Base-by-base conservation (phyloP, 108 stramenopile species). In the Fistulifera solaris region DNA sequence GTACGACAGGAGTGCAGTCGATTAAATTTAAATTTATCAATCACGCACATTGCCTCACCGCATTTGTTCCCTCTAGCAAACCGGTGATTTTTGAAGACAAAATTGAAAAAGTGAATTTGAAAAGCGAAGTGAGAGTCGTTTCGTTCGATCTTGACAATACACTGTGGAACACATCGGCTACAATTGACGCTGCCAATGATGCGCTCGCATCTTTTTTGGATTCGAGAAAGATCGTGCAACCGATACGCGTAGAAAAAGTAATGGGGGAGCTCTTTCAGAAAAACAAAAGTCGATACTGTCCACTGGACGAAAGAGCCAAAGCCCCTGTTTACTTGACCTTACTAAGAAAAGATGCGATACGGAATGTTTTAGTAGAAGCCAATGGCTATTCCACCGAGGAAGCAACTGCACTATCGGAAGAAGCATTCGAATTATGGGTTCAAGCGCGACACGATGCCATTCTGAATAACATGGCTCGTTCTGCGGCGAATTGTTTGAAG, bases 131-230 rank as follows among this genome's bases (percentile, higher is more conserved):
- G 5, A 55, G 73, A 28, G 73, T 91, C 11, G 61, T 91, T 22
- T 66, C 89, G 12, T 91, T 91, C 62, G 89, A 91, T 63, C 69
- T 91, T 0, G 89, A 91, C 62, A 81, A 91, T 62, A 91, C 89
- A 0, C 25, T 91, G 5, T 91, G 89, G 89, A 87, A 81, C 45
- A 91, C 89, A 0, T 54, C 54, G 0, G 64, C 62, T 15, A 80
- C 81, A 8, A 85, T 91, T 35, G 46, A 58, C 31, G 73, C 77
- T 25, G 89, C 89, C 42, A 91, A 91, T 53, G 78, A 76, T 63
- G 78, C 70, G 4, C 50, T 91, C 15, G 74, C 79, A 15, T n/a
- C 46, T 1, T 66, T 70, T 62, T 42, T 90, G 26, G 46, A 69
- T 10, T 42, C 24, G 16, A 51, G 57, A 18, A 48, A 68, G 16